Evolutionary conservation across 768 basidiomycete species (phyloP).

Genomic region (Psilocybe subaeruginosa): DNA sequence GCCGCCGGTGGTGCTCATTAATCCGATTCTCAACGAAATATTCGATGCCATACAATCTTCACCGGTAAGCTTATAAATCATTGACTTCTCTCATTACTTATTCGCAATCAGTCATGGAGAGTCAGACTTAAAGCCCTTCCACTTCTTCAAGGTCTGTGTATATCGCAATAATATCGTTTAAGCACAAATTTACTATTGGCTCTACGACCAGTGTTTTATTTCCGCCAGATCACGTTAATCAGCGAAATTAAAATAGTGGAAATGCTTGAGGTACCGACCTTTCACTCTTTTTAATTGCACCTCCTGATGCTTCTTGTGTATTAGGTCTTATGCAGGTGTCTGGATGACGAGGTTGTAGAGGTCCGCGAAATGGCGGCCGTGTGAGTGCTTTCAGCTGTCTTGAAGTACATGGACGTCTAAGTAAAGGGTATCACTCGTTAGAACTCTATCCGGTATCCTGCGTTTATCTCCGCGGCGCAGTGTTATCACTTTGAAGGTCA

Average conservation of each 20-base stretch:
- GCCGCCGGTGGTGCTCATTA: constrained; percentile 70
- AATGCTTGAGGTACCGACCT: constrained; percentile 68
- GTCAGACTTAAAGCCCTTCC: constrained; percentile 87
- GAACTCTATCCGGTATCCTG: constrained; percentile 82
- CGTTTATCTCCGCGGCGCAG: constrained; percentile 81
- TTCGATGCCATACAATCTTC: constrained; percentile 79
- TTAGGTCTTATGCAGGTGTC: constrained; percentile 76
- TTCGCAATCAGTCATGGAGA: constrained; percentile 70
- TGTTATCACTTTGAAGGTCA: constrained; percentile 71
- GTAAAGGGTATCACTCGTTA: constrained; percentile 25
- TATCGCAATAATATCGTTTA: not conserved
- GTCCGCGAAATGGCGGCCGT: constrained; percentile 89
- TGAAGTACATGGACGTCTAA: not conserved
- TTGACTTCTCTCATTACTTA: constrained; percentile 7
- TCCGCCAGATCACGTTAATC: constrained; percentile 85
- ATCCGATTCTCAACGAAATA: constrained; percentile 69
- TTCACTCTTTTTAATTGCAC: not conserved
- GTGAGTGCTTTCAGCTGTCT: constrained; percentile 41
- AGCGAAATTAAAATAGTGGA: constrained; percentile 74
- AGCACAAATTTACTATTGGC: too few species aligned
- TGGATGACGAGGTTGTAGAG: constrained; percentile 88
- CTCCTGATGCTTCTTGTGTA: constrained; percentile 5
- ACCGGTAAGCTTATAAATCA: constrained; percentile 48
- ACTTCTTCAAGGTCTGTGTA: constrained; percentile 65
- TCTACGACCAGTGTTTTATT: constrained; percentile 68